Conservation (phyloP, 139 green algal genomes). For the Coccomyxa sp. region DNA sequence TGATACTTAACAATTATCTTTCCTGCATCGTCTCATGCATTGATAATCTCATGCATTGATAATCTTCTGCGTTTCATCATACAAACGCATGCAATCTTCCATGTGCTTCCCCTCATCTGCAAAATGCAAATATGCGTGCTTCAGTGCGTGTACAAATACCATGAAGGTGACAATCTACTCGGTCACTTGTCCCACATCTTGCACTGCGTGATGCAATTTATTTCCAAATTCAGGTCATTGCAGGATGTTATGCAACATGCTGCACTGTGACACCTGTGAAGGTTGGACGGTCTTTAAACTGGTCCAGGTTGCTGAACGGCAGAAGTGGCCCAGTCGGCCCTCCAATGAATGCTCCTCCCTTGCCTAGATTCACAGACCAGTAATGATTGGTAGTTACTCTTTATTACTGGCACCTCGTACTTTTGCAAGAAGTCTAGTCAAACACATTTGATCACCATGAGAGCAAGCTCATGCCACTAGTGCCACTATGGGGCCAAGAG, state of each 20-base stretch:
- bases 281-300: neutral
- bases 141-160: neutral
- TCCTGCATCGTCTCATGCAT: too few relatives aligned
- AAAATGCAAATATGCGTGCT: neutral
- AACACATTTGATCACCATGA: too few relatives aligned
- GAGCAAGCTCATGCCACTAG: too few relatives aligned
- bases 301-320: slow-evolving; percentile 5
- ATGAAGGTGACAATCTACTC: too few relatives aligned
- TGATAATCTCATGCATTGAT: neutral
- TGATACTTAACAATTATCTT: too few relatives aligned
- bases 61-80: slow-evolving; percentile 4
- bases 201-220: too few relatives aligned
- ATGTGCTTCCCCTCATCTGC: neutral
- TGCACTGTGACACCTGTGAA: neutral
- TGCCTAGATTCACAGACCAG: neutral
- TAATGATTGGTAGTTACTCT: too few relatives aligned
- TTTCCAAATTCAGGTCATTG: too few relatives aligned
- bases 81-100: neutral
- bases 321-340: neutral
- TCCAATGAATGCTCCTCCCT: slow-evolving; percentile 8
- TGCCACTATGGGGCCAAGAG: too few relatives aligned
- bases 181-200: too few relatives aligned
- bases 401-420: too few relatives aligned
- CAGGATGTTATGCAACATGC: neutral
- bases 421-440: too few relatives aligned